Evolutionary conservation across 139 green algal species (phyloP).

Genomic region (Pleodorina starrii): DNA sequence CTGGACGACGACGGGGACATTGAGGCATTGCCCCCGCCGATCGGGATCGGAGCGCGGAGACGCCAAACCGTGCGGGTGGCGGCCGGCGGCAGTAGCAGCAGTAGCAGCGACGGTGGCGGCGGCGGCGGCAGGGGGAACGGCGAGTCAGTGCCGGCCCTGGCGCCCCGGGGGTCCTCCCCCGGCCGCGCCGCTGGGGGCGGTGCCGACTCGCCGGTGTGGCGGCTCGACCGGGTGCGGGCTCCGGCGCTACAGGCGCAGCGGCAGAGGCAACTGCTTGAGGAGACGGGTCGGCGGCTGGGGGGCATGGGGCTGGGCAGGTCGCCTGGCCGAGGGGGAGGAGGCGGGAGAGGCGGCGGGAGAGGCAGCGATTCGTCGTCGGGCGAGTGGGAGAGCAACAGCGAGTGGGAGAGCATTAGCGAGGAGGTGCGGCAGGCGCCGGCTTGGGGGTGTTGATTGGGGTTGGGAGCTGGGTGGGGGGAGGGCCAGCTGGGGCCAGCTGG

Average conservation of each 20-base stretch:
- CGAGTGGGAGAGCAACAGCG: conserved; percentile 17
- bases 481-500: too few species aligned
- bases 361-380: not conserved
- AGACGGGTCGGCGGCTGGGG: not conserved
- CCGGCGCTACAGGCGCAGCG: not conserved
- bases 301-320: not conserved
- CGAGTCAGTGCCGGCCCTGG: not conserved
- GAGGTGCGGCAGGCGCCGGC: not conserved
- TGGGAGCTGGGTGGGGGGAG: too few species aligned
- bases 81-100: not conserved
- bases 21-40: not conserved
- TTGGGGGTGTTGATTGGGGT: too few species aligned
- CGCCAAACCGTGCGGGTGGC: too few species aligned
- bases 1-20: conserved; percentile 19
- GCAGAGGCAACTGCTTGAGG: too few species aligned
- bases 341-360: not conserved
- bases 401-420: conserved; percentile 24
- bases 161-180: too few species aligned
- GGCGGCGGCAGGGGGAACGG: not conserved
- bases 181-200: not conserved
- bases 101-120: not conserved
- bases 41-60: not conserved
- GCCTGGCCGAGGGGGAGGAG: not conserved
- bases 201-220: too few species aligned
- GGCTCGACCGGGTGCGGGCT: too few species aligned